These are phyloP conservation scores for Trichomonascaceae sp. DNA, from an alignment of 1,139 yeast genomes.

Conservation along the genomic window DNA sequence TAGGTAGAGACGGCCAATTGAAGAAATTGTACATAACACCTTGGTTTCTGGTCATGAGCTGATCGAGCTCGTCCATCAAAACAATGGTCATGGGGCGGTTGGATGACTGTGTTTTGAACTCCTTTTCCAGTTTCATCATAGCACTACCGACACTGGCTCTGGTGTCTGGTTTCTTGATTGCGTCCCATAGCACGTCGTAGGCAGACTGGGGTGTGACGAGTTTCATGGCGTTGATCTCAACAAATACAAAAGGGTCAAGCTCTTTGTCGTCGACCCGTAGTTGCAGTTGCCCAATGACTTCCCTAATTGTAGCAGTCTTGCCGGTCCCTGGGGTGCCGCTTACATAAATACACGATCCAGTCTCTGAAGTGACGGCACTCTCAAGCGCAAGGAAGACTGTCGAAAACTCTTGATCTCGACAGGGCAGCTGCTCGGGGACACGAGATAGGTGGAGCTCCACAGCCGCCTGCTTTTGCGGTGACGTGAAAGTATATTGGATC, in stretches of 20 bases:
- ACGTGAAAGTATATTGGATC: constrained; percentile 2
- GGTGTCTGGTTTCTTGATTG: constrained; percentile 40
- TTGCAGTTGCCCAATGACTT: constrained; percentile 59
- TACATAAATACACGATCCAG: constrained; percentile 78
- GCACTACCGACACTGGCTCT: constrained; percentile 56
- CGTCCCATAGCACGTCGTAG: constrained; percentile 69
- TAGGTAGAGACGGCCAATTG: constrained; percentile 86
- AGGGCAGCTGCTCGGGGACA: constrained; percentile 56
- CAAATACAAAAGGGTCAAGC: constrained; percentile 48
- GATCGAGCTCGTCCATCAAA: constrained; percentile 85
- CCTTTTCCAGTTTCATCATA: constrained; percentile 38
- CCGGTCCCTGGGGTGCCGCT: constrained; percentile 99
- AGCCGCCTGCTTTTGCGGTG: constrained; percentile 37
- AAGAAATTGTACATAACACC: constrained; percentile 89
- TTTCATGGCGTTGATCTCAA: constrained; percentile 87
- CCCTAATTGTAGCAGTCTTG: constrained; percentile 85
- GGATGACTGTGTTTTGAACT: constrained; percentile 30
- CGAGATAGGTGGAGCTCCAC: constrained; percentile 53
- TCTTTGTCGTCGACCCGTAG: constrained; percentile 30
- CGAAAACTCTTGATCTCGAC: constrained; percentile 80
- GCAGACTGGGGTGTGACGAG: constrained; percentile 75
- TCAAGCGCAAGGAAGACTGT: constrained; percentile 60
- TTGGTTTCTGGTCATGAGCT: constrained; percentile 73
- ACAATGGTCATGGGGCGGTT: constrained; percentile 51
- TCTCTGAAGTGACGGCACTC: constrained; percentile 53